phyloP scores from a whole-genome alignment of 1,284 basidiomycete species.

The Ustilago cynodontis region DNA sequence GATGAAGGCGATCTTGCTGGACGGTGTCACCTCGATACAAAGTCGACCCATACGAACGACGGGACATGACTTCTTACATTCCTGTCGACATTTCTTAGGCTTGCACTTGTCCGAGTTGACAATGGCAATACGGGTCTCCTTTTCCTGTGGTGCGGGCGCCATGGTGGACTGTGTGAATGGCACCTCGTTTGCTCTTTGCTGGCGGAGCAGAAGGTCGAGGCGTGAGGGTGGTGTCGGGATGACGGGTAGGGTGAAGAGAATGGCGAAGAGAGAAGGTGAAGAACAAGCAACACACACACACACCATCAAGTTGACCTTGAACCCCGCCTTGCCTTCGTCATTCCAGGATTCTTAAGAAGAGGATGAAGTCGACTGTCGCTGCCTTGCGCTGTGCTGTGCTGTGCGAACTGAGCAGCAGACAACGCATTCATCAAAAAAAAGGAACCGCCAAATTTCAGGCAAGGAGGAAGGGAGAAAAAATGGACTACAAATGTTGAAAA shows the following conservation, averaged over 20 bases:
- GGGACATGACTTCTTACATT: slow-evolving; percentile 70
- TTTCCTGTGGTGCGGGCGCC: slow-evolving; percentile 55
- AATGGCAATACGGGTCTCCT: slow-evolving; percentile 69
- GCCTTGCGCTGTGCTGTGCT: slow-evolving; percentile 4
- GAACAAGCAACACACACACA: not conserved
- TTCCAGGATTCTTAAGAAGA: not conserved
- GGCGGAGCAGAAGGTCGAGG: slow-evolving; percentile 7
- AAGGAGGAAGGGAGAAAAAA: not conserved
- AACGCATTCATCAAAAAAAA: slow-evolving; percentile 8
- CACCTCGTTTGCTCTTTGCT: slow-evolving; percentile 22
- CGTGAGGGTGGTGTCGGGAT: not conserved
- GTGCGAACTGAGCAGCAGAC: slow-evolving; percentile 10
- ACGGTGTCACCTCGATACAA: slow-evolving; percentile 65
- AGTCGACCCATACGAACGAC: slow-evolving; percentile 69
- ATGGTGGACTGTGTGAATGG: slow-evolving; percentile 25
- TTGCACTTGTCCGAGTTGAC: slow-evolving; percentile 70
- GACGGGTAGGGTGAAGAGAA: slow-evolving; percentile 10
- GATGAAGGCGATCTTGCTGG: slow-evolving; percentile 68
- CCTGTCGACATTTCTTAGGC: slow-evolving; percentile 69
- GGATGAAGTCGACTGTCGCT: slow-evolving; percentile 1
- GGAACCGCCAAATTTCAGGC: slow-evolving; percentile 6
- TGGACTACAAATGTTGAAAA: not conserved
- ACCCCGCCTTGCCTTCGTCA: slow-evolving; percentile 11
- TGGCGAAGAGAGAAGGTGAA: slow-evolving; percentile 12
- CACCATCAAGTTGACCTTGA: slow-evolving; percentile 2